phyloP scores from a whole-genome alignment of 805 yeast species.

The Kregervanrija pseudodelftensis region DNA sequence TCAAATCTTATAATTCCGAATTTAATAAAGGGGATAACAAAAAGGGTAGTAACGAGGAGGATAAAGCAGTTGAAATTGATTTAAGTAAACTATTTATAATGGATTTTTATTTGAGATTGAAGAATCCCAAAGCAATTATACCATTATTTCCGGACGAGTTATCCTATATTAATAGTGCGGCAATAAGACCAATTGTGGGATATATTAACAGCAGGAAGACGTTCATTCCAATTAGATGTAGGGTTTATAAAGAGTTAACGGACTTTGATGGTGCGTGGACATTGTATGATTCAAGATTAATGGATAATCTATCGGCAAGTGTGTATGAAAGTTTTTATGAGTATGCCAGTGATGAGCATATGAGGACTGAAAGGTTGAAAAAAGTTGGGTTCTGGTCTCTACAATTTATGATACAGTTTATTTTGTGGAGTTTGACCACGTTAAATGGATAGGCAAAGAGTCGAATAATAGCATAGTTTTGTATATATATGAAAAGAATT shows the following conservation, averaged over 20 bases:
- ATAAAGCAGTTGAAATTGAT: constrained; percentile 2
- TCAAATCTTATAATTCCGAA: constrained; percentile 22
- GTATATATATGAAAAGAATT: neutral
- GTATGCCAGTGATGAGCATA: constrained; percentile 84
- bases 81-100: constrained; percentile 45
- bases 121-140: constrained; percentile 81
- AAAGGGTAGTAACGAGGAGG: neutral
- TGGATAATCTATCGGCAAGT: constrained; percentile 86
- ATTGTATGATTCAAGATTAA: constrained; percentile 77
- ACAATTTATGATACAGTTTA: constrained; percentile 73
- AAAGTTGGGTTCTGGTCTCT: constrained; percentile 92
- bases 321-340: constrained; percentile 87
- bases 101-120: constrained; percentile 72
- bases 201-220: constrained; percentile 89
- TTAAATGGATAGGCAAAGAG: constrained; percentile 7
- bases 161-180: constrained; percentile 86
- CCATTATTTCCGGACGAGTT: constrained; percentile 85
- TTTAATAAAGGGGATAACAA: neutral
- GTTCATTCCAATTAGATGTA: constrained; percentile 78
- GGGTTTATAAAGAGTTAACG: constrained; percentile 65
- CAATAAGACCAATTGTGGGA: constrained; percentile 90
- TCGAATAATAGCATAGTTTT: neutral
- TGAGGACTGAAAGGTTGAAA: constrained; percentile 59
- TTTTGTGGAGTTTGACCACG: constrained; percentile 78
- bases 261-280: constrained; percentile 99